Evolutionary conservation across 352 stramenopile species (phyloP).

Genomic region (Aphanomyces invadans): DNA sequence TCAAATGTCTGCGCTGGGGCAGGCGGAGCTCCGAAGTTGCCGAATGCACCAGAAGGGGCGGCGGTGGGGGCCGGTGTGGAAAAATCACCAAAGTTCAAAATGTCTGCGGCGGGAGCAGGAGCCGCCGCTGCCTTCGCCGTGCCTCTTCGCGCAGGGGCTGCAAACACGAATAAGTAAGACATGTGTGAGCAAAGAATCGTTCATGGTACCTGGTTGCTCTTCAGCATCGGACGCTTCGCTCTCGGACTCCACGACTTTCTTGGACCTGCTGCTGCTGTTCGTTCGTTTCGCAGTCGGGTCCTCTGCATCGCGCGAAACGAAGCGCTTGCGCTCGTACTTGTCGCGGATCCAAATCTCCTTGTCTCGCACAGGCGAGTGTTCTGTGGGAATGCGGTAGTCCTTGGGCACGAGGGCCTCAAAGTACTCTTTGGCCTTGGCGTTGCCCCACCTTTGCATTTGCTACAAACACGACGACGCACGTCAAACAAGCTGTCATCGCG

Average conservation of each 20-base stretch:
- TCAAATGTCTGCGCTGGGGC: slow-evolving; percentile 28
- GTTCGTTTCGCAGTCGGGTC: slow-evolving; percentile 23
- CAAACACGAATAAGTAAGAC: background rate
- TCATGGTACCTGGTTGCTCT: slow-evolving; percentile 10
- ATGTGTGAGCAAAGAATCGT: background rate
- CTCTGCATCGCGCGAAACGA: slow-evolving; percentile 43
- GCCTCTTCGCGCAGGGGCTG: slow-evolving; percentile 14
- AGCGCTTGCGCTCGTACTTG: slow-evolving; percentile 86
- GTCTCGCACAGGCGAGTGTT: slow-evolving; percentile 75
- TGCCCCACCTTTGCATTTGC: slow-evolving; percentile 90
- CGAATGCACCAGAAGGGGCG: slow-evolving; percentile 45
- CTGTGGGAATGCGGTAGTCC: slow-evolving; percentile 68
- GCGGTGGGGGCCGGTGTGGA: slow-evolving; percentile 19
- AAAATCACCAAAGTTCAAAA: slow-evolving; percentile 19
- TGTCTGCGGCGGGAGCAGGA: slow-evolving; percentile 23
- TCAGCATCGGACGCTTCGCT: slow-evolving; percentile 39
- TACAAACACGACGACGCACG: slow-evolving; percentile 26
- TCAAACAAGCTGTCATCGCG: too few species aligned
- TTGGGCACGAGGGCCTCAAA: slow-evolving; percentile 80
- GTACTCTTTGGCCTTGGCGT: slow-evolving; percentile 81
- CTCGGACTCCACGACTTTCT: slow-evolving; percentile 37
- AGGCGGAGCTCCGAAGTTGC: slow-evolving; percentile 67
- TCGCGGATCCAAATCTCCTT: slow-evolving; percentile 88
- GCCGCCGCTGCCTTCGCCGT: slow-evolving; percentile 26
- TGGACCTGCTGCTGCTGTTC: slow-evolving; percentile 29